These are phyloP conservation scores for Jamesozyma lodderae DNA, from an alignment of 805 yeast species.

Conservation along the genomic window DNA sequence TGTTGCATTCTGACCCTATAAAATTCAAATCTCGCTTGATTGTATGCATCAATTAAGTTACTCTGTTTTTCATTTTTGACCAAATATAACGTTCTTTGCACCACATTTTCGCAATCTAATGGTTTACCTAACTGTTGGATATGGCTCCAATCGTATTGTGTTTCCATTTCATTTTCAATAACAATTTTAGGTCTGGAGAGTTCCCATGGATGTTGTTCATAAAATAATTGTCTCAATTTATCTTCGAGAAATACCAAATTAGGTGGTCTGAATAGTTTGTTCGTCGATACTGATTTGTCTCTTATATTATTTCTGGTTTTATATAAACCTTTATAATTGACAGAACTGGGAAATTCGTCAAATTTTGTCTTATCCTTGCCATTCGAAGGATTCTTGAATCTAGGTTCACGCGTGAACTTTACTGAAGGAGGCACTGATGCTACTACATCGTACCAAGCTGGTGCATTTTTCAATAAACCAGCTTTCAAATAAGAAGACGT, in stretches of 20 bases:
- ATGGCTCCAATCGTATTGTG: conserved; percentile 65
- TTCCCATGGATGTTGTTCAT: conserved; percentile 97
- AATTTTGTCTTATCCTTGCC: conserved; percentile 8
- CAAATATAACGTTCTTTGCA: conserved; percentile 60
- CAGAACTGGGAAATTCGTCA: conserved; percentile 9
- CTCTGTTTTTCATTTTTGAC: conserved; percentile 30
- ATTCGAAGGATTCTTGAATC: conserved; percentile 17
- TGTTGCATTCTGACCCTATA: conserved; percentile 78
- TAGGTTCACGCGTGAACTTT: conserved; percentile 36
- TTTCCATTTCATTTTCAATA: conserved; percentile 61
- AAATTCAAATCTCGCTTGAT: conserved; percentile 79
- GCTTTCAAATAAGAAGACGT: conserved; percentile 68
- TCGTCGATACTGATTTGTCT: conserved; percentile 15
- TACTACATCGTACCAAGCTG: conserved; percentile 85
- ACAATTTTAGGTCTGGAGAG: conserved; percentile 79
- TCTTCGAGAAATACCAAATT: conserved; percentile 46
- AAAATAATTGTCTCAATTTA: conserved; percentile 70
- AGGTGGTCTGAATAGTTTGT: conserved; percentile 21
- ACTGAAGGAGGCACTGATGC: conserved; percentile 73
- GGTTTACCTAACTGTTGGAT: conserved; percentile 65
- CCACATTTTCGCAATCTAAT: conserved; percentile 84
- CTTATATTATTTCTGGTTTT: conserved; percentile 27
- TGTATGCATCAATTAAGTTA: conserved; percentile 58
- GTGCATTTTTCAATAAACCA: conserved; percentile 62
- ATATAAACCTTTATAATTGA: conserved; percentile 20